Conservation (phyloP, 2,329 filamentous ascomycete species). For the Alternaria conjuncta region DNA sequence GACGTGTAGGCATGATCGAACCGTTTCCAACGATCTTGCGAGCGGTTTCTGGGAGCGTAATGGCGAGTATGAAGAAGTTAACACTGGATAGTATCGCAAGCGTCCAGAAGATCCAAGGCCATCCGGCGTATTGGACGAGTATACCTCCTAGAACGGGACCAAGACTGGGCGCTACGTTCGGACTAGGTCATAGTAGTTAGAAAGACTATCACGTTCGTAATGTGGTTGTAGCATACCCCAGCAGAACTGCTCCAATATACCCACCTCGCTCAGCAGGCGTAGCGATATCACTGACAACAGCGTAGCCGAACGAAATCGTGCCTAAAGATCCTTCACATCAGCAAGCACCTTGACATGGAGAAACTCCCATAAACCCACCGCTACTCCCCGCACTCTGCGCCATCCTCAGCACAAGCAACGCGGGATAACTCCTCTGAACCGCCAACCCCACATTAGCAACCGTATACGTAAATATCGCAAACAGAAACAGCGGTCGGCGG, state of each 20-base stretch:
- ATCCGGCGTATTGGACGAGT: background rate
- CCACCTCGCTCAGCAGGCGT: background rate
- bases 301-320: background rate
- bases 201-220: background rate
- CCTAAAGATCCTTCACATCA: background rate
- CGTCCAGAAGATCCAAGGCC: background rate
- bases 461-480: background rate
- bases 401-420: background rate
- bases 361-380: background rate
- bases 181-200: background rate
- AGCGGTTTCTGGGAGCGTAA: background rate
- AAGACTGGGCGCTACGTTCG: background rate
- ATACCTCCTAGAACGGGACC: background rate
- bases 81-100: background rate
- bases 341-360: too few relatives aligned
- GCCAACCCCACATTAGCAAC: background rate
- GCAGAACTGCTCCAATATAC: background rate
- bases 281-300: background rate
- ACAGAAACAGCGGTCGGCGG: background rate
- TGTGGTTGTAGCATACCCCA: background rate
- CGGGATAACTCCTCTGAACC: background rate
- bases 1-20: background rate
- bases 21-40: background rate
- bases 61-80: background rate
- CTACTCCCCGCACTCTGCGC: background rate